phyloP scores from a whole-genome alignment of 345 rosid genomes.

The Erodium maritimum region DNA sequence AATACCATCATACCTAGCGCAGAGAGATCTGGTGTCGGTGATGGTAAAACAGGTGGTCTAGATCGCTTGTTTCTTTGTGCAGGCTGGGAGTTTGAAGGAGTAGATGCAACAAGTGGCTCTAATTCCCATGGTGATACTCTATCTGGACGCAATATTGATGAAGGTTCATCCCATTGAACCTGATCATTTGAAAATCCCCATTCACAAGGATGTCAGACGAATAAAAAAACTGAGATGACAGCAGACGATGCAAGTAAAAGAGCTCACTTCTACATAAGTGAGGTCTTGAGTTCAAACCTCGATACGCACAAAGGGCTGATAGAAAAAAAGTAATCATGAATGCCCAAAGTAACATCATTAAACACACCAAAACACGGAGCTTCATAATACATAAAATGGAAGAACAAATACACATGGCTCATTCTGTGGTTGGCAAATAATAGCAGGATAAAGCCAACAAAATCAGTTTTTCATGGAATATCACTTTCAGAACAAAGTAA shows the following conservation, averaged over 20 bases:
- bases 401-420: no score
- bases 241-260: no score
- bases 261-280: no score
- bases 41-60: slow-evolving; percentile 58
- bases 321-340: no score
- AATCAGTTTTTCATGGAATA: no score
- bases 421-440: no score
- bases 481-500: no score
- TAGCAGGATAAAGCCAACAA: no score
- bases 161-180: slow-evolving; percentile 97
- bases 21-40: slow-evolving; percentile 45
- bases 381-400: not conserved
- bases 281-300: no score
- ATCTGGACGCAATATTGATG: slow-evolving; percentile 76
- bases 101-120: slow-evolving; percentile 70
- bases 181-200: slow-evolving; percentile 4
- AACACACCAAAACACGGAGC: not conserved
- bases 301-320: no score
- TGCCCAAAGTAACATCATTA: not conserved
- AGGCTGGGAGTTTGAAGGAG: slow-evolving; percentile 56
- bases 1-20: slow-evolving; percentile 33
- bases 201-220: not conserved
- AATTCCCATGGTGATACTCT: slow-evolving; percentile 92
- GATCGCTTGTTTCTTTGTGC: slow-evolving; percentile 71
- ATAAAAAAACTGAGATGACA: not conserved